Conservation (phyloP, 1,284 basidiomycete species). For the Marasmius tenuissimus region DNA sequence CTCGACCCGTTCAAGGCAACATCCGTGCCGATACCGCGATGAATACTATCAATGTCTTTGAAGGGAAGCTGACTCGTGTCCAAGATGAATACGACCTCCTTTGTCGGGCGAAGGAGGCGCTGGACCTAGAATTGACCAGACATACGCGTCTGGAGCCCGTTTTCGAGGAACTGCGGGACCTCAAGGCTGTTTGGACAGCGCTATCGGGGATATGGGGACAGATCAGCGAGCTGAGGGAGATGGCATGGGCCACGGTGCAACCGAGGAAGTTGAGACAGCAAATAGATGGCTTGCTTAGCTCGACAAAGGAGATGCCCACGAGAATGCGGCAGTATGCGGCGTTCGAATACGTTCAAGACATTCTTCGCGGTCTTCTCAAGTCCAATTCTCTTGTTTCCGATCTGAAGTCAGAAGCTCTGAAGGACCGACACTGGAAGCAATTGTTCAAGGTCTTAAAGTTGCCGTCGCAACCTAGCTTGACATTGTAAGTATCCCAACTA, state of each 20-base stretch:
- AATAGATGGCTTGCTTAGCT: slow-evolving; percentile 84
- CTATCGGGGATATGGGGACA: slow-evolving; percentile 97
- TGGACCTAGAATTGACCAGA: slow-evolving; percentile 88
- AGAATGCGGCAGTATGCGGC: slow-evolving; percentile 99
- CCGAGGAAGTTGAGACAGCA: slow-evolving; percentile 94
- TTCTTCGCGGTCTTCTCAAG: slow-evolving; percentile 84
- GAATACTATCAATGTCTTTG: slow-evolving; percentile 93
- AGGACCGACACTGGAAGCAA: slow-evolving; percentile 98
- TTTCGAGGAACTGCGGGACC: slow-evolving; percentile 92
- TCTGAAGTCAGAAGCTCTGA: slow-evolving; percentile 95
- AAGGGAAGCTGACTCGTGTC: slow-evolving; percentile 85
- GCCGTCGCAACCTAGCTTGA: slow-evolving; percentile 64
- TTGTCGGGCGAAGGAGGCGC: slow-evolving; percentile 93
- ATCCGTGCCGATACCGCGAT: slow-evolving; percentile 95
- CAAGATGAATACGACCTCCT: slow-evolving; percentile 94
- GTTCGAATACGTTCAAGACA: slow-evolving; percentile 97
- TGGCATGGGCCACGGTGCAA: slow-evolving; percentile 90
- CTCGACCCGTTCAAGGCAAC: slow-evolving; percentile 93
- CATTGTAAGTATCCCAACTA: slow-evolving; percentile 49
- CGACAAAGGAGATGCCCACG: slow-evolving; percentile 98
- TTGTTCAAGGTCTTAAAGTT: slow-evolving; percentile 89
- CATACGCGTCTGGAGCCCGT: slow-evolving; percentile 93
- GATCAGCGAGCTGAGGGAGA: slow-evolving; percentile 86
- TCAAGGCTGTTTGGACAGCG: slow-evolving; percentile 99
- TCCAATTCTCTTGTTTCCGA: slow-evolving; percentile 89